A percentile compares a stretch with the other conserved stretches of the same genome.
Conservation (phyloP, 331 rosid genomes). For the Malus hybrid region DNA sequence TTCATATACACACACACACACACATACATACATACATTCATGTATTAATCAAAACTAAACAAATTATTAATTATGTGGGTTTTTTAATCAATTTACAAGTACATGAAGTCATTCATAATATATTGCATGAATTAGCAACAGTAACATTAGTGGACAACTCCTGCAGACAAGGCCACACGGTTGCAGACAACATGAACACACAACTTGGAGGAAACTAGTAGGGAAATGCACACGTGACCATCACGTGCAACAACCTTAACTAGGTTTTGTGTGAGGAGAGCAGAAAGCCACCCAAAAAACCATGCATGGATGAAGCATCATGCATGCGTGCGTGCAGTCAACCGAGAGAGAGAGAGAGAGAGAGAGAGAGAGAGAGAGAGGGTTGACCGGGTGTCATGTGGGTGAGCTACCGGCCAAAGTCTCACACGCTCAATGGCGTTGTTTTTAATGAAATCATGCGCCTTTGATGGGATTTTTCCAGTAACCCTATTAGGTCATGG, state of each 20-base stretch:
- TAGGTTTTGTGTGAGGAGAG: not conserved
- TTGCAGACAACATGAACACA: not conserved
- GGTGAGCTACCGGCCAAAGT: slow-evolving; percentile 90
- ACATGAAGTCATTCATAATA: no score
- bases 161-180: not conserved
- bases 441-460: slow-evolving; percentile 90
- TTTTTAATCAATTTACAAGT: not conserved
- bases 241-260: slow-evolving; percentile 29
- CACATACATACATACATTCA: no score
- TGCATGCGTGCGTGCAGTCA: slow-evolving; percentile 19
- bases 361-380: slow-evolving; percentile 31
- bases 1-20: no score
- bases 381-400: slow-evolving; percentile 92
- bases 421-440: slow-evolving; percentile 93
- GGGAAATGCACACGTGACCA: not conserved
- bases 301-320: not conserved
- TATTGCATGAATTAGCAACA: no score
- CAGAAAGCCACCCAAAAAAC: slow-evolving; percentile 26
- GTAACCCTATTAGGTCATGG: slow-evolving; percentile 9
- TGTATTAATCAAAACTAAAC: not conserved
- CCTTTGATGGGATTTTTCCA: slow-evolving; percentile 54
- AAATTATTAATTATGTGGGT: not conserved
- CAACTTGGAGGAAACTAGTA: not conserved
- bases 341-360: slow-evolving; percentile 28
- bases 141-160: no score